phyloP scores from a whole-genome alignment of 768 basidiomycete genomes.

The Mrakia gelida region DNA sequence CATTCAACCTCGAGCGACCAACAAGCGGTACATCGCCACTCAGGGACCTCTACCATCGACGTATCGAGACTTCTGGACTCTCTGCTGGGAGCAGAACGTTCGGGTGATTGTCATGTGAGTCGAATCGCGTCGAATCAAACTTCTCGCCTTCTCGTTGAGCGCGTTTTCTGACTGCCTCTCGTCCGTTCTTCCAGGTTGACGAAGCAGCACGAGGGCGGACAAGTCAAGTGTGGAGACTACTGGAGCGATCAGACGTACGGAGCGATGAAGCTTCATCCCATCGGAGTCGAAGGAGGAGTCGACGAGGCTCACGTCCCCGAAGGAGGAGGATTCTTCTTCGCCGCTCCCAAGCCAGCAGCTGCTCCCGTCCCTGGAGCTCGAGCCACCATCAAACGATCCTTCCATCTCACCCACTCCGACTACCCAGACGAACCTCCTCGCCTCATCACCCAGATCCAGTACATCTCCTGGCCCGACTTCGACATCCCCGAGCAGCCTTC shows the following conservation, averaged over 20 bases:
- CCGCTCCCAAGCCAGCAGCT: constrained; percentile 37
- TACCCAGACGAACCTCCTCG: constrained; percentile 61
- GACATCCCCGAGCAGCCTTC: constrained; percentile 83
- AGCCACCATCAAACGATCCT: constrained; percentile 48
- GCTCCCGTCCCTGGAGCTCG: constrained; percentile 26
- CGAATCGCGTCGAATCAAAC: too few species aligned
- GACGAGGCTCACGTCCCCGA: constrained; percentile 38
- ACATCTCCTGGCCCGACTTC: constrained; percentile 93
- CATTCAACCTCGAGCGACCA: constrained; percentile 79
- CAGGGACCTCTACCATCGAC: constrained; percentile 90
- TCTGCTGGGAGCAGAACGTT: constrained; percentile 91
- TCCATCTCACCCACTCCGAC: constrained; percentile 61
- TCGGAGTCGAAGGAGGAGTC: constrained; percentile 52
- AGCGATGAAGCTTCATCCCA: constrained; percentile 58
- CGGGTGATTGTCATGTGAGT: constrained; percentile 83
- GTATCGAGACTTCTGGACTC: constrained; percentile 90
- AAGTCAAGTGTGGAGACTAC: constrained; percentile 86
- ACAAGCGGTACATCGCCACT: constrained; percentile 83
- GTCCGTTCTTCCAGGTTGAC: constrained; percentile 54
- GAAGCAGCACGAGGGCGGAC: constrained; percentile 78
- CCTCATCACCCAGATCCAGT: constrained; percentile 81
- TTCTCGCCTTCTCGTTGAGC: neutral
- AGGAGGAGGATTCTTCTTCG: constrained; percentile 50
- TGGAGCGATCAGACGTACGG: constrained; percentile 68
- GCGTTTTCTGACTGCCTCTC: neutral